phyloP scores from a whole-genome alignment of 2,329 filamentous ascomycete species.

The Ophidiomyces ophidiicola region DNA sequence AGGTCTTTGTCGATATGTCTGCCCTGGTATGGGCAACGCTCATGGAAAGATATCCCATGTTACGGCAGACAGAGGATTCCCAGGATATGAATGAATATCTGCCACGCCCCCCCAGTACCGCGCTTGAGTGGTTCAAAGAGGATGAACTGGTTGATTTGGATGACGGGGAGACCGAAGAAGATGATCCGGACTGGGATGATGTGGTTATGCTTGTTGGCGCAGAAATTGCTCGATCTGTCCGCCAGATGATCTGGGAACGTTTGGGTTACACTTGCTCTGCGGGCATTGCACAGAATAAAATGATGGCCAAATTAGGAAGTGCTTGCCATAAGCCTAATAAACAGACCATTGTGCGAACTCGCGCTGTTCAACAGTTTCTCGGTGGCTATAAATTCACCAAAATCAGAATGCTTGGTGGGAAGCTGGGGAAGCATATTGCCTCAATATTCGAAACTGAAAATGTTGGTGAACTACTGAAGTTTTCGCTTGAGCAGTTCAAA shows the following conservation, averaged over 20 bases:
- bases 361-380: slow-evolving; percentile 68
- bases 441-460: slow-evolving; percentile 70
- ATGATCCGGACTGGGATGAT: slow-evolving; percentile 94
- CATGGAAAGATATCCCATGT: slow-evolving; percentile 62
- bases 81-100: slow-evolving; percentile 55
- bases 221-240: slow-evolving; percentile 70
- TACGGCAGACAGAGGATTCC: slow-evolving; percentile 42
- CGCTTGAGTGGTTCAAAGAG: slow-evolving; percentile 62
- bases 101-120: slow-evolving; percentile 59
- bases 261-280: slow-evolving; percentile 85
- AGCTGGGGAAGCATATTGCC: slow-evolving; percentile 76
- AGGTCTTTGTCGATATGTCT: slow-evolving; percentile 87
- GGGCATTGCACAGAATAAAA: slow-evolving; percentile 82
- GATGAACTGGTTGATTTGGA: slow-evolving; percentile 75
- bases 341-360: slow-evolving; percentile 85
- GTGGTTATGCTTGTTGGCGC: slow-evolving; percentile 74
- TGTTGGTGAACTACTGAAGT: slow-evolving; percentile 59
- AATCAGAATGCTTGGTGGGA: slow-evolving; percentile 88
- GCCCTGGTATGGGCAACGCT: slow-evolving; percentile 67
- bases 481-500: slow-evolving; percentile 65
- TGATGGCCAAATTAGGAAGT: slow-evolving; percentile 87
- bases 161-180: slow-evolving; percentile 55
- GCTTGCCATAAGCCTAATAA: slow-evolving; percentile 86
- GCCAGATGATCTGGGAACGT: slow-evolving; percentile 53
- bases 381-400: slow-evolving; percentile 84